Evolutionary conservation across 2,329 filamentous ascomycete species (phyloP), one percentile per base, ranked within the genome.

Genomic region (Talaromyces sp.): DNA sequence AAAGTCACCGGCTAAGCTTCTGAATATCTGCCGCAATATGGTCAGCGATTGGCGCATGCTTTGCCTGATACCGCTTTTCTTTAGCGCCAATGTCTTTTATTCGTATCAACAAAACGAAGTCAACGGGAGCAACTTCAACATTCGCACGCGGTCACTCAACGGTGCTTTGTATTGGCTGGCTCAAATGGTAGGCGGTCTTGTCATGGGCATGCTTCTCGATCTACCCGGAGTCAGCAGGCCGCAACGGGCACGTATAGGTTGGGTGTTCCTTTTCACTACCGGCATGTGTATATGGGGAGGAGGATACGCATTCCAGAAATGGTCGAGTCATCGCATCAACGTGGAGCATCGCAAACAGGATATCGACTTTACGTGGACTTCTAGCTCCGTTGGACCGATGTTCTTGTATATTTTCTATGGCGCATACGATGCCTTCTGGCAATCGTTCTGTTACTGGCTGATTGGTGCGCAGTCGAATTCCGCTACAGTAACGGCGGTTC

Each of bases 321-420:
- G 83, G 70, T 86, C 87, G 69, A 73, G 85, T 68, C 63, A 56
- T 37, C 57, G 70, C 59, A 74, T 79, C n/a, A 69, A 78, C 22
- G 79, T 75, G 19, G 47, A 67, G 11, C 78, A 79, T 3, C 70
- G 75, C 27, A 80, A 79, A 66, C 78, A 83, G 62, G 77, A 81
- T 57, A 73, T 84, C 64, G 82, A 85, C 70, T 85, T 81, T 67
- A 81, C 75, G 8, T 70, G 79, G 43, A 82, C 81, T 39, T 68
- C 74, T 39, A 78, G 82, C 50, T 88, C 85, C 60, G 81, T 83
- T 9, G 88, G 87, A 0, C 87, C 88, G 10, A 88, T 90, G 70
- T 86, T 90, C 70, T 79, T 90, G 13, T 90, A 90, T 79, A 87
- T 90, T 73, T 89, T 89, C 76, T 90, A 90, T 73, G 88, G 89